Evolutionary conservation across 805 yeast genomes (phyloP).

Genomic region (Alloascoidea hylecoeti): DNA sequence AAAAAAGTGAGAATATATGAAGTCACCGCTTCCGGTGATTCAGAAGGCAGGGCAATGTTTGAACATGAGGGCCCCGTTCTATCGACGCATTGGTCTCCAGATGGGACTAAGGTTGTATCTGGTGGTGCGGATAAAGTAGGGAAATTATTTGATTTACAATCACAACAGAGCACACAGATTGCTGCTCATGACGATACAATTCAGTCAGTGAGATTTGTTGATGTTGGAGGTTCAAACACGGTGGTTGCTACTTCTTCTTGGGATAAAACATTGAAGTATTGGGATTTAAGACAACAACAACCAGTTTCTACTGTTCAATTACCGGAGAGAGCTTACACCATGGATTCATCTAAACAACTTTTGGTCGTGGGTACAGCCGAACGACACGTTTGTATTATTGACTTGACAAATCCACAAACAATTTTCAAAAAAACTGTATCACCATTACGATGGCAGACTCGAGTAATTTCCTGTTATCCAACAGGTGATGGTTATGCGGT

Average conservation of each 20-base stretch:
- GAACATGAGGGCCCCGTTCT: slow-evolving; percentile 87
- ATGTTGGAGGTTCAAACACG: slow-evolving; percentile 64
- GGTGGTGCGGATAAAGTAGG: slow-evolving; percentile 91
- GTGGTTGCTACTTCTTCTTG: slow-evolving; percentile 88
- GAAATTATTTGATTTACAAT: slow-evolving; percentile 64
- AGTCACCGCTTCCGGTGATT: slow-evolving; percentile 55
- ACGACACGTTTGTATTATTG: slow-evolving; percentile 62
- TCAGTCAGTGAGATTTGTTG: slow-evolving; percentile 57
- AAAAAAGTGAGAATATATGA: slow-evolving; percentile 89
- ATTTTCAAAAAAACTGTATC: slow-evolving; percentile 63
- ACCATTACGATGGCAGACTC: slow-evolving; percentile 83
- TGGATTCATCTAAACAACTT: slow-evolving; percentile 73
- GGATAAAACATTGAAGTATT: slow-evolving; percentile 89
- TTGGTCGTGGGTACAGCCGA: slow-evolving; percentile 93
- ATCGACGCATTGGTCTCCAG: slow-evolving; percentile 67
- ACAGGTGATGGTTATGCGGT: slow-evolving; percentile 86
- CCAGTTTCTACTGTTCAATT: slow-evolving; percentile 71
- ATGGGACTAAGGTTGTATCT: slow-evolving; percentile 77
- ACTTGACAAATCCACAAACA: slow-evolving; percentile 63
- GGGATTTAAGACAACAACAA: slow-evolving; percentile 83
- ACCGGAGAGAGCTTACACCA: slow-evolving; percentile 84
- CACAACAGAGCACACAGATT: slow-evolving; percentile 72
- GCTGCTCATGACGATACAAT: slow-evolving; percentile 84
- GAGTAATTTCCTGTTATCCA: slow-evolving; percentile 74
- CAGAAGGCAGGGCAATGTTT: slow-evolving; percentile 79